phyloP scores from a whole-genome alignment of 2,329 filamentous ascomycete species.

The Aureobasidium subglaciale region DNA sequence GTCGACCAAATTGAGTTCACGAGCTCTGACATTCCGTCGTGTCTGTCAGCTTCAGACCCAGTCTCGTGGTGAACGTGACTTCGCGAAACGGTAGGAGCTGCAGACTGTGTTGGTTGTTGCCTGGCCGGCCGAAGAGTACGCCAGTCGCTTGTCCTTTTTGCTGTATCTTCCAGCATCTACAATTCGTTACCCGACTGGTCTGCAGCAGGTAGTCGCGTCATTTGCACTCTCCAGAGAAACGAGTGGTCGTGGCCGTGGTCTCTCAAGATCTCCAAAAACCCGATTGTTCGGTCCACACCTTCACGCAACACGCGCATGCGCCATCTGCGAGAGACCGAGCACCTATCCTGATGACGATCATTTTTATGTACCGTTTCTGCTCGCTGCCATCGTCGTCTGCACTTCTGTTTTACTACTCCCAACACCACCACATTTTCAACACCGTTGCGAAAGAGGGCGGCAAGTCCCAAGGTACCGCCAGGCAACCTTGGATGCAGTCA shows the following conservation, averaged over 20 bases:
- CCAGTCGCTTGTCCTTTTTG: neutral
- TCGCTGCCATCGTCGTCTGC: neutral
- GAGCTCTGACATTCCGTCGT: too few species aligned
- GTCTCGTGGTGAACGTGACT: slow-evolving; percentile 7
- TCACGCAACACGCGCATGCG: neutral
- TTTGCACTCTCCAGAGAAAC: too few species aligned
- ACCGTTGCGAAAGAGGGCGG: too few species aligned
- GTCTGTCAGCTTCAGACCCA: too few species aligned
- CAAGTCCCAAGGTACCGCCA: neutral
- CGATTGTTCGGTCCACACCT: neutral
- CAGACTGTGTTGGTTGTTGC: slow-evolving; percentile 6
- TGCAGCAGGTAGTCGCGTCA: neutral
- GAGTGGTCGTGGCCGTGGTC: too few species aligned
- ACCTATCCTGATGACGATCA: too few species aligned
- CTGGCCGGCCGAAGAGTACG: neutral
- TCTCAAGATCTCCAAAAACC: neutral
- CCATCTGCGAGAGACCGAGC: too few species aligned
- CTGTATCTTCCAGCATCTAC: neutral
- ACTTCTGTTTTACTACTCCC: neutral
- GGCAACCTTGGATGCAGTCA: neutral
- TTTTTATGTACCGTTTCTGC: too few species aligned
- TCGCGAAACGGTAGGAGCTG: neutral
- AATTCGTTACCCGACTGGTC: too few species aligned
- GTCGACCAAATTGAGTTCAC: too few species aligned
- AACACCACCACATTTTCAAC: neutral